Base-by-base conservation (phyloP, 2,329 filamentous ascomycete species). In the Sporothrix variecibatus region DNA sequence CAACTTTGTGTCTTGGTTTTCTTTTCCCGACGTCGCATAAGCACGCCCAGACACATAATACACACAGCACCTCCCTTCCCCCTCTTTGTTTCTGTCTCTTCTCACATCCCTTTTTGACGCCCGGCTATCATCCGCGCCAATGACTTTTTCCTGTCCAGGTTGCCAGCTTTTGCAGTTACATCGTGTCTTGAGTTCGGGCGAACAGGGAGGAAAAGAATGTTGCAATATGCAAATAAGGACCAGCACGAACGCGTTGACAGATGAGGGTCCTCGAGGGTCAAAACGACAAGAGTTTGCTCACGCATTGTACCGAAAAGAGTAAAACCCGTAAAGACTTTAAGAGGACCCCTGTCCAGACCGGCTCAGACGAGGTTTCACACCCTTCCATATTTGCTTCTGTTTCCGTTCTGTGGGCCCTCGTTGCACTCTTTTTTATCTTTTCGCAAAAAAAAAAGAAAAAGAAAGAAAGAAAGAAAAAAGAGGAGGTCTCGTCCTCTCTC, bases 341-440 rank as follows among this genome's bases (percentile, higher is more conserved):
- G 8, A 31, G 17, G 28, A n/a, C 28, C 12, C 46, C 28, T 56
- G 43, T 40, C 34, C n/a, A 40, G 46, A 70, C 43, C 28, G 9
- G 28, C 68, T 43, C 62, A 43, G 68, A 40, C 46, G 12, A 40
- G 49, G 68, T 70, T 70, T 70, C 68, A 70, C 23, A 70, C 68
- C 49, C 49, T 70, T 70, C 68, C 68, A 70, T 68, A 28, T n/a
- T 38, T 40, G 46, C 34, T 70, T 70, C 34, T 53, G 46, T 58
- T 56, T 70, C 51, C 34, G 46, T 70, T 70, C 34, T 31, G 49
- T 43, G 46, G 68, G 49, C 49, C 49, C 49, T 28, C 49, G 1
- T 56, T 8, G 51, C n/a, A 17, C 20, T 58, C 26, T 7, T 58
- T 58, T n/a, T 40, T 17, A 12, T 34, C 34, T 34, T 34, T 34